These are phyloP conservation scores for Coniosporium apollinis DNA, from an alignment of 495 filamentous ascomycete genomes.

Conservation along the genomic window DNA sequence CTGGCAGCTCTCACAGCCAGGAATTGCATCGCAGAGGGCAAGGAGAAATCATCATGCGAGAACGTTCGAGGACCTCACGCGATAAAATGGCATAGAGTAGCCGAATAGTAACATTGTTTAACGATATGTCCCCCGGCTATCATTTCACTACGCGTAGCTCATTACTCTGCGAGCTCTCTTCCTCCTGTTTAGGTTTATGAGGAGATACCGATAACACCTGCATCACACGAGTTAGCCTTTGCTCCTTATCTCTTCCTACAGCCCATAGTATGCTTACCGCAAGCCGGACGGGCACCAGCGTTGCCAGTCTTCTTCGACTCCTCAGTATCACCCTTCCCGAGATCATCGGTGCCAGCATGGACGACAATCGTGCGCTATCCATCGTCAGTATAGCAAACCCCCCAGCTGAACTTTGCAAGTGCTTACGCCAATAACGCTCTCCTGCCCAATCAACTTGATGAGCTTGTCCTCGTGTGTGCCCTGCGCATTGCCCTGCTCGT, in stretches of 20 bases:
- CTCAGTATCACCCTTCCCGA: constrained; percentile 74
- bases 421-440: constrained; percentile 90
- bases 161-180: too few species aligned
- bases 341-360: constrained; percentile 87
- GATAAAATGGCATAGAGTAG: too few species aligned
- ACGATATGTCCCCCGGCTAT: too few species aligned
- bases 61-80: too few species aligned
- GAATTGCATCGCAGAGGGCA: too few species aligned
- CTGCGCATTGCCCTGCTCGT: constrained; percentile 72
- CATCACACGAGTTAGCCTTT: constrained; percentile 9
- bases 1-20: too few species aligned
- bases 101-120: too few species aligned
- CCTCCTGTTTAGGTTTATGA: too few species aligned
- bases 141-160: too few species aligned
- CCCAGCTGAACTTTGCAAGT: background rate
- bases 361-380: constrained; percentile 79
- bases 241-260: background rate
- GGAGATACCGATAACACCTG: constrained; percentile 81
- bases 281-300: constrained; percentile 80
- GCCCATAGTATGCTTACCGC: constrained; percentile 40
- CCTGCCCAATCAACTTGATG: constrained; percentile 84
- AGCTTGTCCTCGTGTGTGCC: constrained; percentile 59
- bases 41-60: too few species aligned
- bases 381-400: background rate
- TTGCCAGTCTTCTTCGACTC: constrained; percentile 97